phyloP scores from a whole-genome alignment of 768 basidiomycete genomes.

The Boletus rubescentipes region DNA sequence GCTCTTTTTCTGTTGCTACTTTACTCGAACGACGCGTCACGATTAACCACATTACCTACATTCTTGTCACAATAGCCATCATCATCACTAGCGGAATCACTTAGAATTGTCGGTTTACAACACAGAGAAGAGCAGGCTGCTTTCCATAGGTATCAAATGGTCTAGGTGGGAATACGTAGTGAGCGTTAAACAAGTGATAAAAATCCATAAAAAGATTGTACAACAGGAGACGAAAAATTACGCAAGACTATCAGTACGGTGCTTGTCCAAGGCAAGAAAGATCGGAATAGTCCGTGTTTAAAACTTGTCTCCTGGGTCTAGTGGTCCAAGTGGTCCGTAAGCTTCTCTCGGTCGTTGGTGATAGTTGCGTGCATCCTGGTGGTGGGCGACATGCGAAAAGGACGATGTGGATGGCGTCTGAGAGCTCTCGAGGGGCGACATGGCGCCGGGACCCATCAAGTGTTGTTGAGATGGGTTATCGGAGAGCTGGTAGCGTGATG shows the following conservation, averaged over 20 bases:
- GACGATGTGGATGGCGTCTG: conserved; percentile 34
- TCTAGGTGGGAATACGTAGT: not conserved
- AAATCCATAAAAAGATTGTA: conserved; percentile 10
- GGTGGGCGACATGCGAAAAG: conserved; percentile 28
- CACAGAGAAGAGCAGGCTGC: not conserved
- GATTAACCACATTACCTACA: conserved; percentile 2
- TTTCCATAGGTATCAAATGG: not conserved
- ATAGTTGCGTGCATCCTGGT: conserved; percentile 35
- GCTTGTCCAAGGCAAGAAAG: not conserved
- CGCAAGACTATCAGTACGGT: conserved; percentile 1
- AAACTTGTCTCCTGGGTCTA: conserved; percentile 58
- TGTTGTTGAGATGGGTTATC: conserved; percentile 46
- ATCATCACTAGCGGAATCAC: not conserved
- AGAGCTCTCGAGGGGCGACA: conserved; percentile 38
- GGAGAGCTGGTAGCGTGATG: conserved; percentile 61
- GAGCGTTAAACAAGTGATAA: not conserved
- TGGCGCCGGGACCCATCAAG: conserved; percentile 49
- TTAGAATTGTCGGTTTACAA: not conserved
- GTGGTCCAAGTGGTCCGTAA: conserved; percentile 56
- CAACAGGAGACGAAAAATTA: conserved; percentile 8
- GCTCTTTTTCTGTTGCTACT: conserved; percentile 28
- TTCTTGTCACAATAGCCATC: conserved; percentile 1
- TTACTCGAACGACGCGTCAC: conserved; percentile 18
- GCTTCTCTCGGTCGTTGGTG: conserved; percentile 35
- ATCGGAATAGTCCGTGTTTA: conserved; percentile 32